Conservation (phyloP, 192 early-diverging fungal genomes). For the Coemansia sp. region DNA sequence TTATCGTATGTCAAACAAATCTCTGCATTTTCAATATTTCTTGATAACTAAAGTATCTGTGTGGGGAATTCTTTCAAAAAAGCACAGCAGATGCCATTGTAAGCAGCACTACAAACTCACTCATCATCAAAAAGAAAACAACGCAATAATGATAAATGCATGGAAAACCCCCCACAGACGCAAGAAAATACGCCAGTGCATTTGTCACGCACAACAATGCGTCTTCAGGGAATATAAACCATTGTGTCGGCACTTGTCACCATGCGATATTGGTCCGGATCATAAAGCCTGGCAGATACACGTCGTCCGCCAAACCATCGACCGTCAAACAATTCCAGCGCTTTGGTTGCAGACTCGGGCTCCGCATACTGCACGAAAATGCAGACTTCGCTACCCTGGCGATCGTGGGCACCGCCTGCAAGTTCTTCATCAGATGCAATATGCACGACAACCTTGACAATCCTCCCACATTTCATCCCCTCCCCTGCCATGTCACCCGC, state of each 20-base stretch:
- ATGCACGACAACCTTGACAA: conserved; percentile 65
- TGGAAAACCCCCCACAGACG: too few relatives aligned
- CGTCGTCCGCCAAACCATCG: conserved; percentile 83
- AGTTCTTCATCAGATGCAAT: conserved; percentile 39
- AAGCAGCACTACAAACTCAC: too few relatives aligned
- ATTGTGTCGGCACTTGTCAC: conserved; percentile 52
- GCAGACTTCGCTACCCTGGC: conserved; percentile 56
- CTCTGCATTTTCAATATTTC: too few relatives aligned
- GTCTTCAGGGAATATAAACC: conserved; percentile 38
- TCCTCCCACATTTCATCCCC: conserved; percentile 75
- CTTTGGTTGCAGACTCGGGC: conserved; percentile 41
- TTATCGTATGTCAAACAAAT: too few relatives aligned
- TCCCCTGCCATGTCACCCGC: conserved; percentile 83
- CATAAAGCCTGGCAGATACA: conserved; percentile 63
- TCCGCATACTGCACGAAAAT: conserved; percentile 75
- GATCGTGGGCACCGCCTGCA: neutral
- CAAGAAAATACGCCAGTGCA: too few relatives aligned
- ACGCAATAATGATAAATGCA: conserved; percentile 23
- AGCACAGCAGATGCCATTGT: neutral
- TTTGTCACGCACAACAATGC: neutral
- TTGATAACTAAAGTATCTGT: too few relatives aligned
- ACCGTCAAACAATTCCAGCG: conserved; percentile 67
- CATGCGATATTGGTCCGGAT: conserved; percentile 56
- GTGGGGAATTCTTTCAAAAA: neutral
- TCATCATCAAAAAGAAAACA: neutral